These are phyloP conservation scores for Capronia americana DNA, from an alignment of 2,329 filamentous ascomycete genomes.

Conservation along the genomic window DNA sequence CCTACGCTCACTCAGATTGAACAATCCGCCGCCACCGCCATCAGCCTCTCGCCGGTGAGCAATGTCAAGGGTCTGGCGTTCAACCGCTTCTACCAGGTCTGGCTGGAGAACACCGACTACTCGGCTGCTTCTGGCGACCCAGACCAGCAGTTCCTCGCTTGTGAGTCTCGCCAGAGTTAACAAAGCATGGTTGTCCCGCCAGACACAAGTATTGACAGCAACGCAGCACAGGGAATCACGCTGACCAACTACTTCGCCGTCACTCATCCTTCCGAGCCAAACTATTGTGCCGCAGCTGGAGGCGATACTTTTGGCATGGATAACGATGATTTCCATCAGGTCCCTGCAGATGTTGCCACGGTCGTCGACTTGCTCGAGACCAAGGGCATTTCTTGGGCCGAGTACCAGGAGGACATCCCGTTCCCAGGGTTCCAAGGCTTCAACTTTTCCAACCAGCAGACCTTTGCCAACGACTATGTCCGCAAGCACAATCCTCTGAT, in stretches of 20 bases:
- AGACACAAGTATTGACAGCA: neutral
- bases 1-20: constrained; percentile 39
- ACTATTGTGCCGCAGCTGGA: constrained; percentile 72
- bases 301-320: constrained; percentile 77
- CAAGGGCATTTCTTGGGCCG: constrained; percentile 69
- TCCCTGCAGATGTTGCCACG: constrained; percentile 68
- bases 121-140: constrained; percentile 67
- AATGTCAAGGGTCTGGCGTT: constrained; percentile 74
- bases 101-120: constrained; percentile 78
- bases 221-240: constrained; percentile 61
- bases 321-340: constrained; percentile 68
- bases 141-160: constrained; percentile 58
- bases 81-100: constrained; percentile 74
- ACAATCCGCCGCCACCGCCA: constrained; percentile 59
- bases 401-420: constrained; percentile 80
- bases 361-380: constrained; percentile 72
- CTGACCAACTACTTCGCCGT: constrained; percentile 66
- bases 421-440: constrained; percentile 74
- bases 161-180: constrained; percentile 25
- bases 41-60: constrained; percentile 66
- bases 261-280: constrained; percentile 77
- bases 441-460: constrained; percentile 68
- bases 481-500: constrained; percentile 79
- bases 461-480: constrained; percentile 75
- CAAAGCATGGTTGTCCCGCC: neutral